These are phyloP conservation scores for Xylaria scruposa DNA, from an alignment of 495 filamentous ascomycete species.

Conservation along the genomic window DNA sequence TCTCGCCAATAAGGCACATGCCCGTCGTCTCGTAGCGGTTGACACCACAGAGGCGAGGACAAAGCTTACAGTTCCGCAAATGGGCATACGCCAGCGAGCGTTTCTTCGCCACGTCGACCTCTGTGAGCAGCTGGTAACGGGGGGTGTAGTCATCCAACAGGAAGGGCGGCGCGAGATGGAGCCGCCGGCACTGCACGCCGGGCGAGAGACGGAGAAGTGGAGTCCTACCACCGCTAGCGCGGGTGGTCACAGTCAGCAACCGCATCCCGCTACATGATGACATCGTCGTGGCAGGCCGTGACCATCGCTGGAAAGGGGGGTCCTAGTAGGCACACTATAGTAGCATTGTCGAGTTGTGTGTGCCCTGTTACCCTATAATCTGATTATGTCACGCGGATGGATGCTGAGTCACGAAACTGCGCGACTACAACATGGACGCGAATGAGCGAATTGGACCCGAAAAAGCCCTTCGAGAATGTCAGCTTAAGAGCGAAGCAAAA, in stretches of 20 bases:
- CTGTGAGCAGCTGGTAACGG: conserved; percentile 66
- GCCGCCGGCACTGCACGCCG: conserved; percentile 30
- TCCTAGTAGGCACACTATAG: not conserved
- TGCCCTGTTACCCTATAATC: not conserved
- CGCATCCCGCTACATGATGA: conserved; percentile 34
- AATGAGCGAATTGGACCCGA: not conserved
- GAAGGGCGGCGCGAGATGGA: conserved; percentile 79
- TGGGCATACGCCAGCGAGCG: conserved; percentile 71
- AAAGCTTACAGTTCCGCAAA: conserved; percentile 76
- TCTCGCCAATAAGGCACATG: conserved; percentile 74
- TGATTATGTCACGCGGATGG: not conserved
- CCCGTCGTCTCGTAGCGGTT: conserved; percentile 76
- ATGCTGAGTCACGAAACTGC: not conserved
- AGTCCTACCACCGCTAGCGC: not conserved
- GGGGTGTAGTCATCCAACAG: conserved; percentile 76
- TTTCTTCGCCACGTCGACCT: conserved; percentile 66
- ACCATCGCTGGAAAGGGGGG: conserved; percentile 2
- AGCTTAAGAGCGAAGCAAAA: not conserved
- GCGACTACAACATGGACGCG: not conserved
- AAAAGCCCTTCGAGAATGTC: not conserved
- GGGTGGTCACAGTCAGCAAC: not conserved
- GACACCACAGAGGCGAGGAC: conserved; percentile 73
- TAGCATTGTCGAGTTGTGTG: too few relatives aligned
- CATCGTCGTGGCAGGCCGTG: conserved; percentile 27
- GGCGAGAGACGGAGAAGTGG: conserved; percentile 11